Evolutionary conservation across 1,284 basidiomycete genomes (phyloP).

Genomic region (Coniferiporia weirii): DNA sequence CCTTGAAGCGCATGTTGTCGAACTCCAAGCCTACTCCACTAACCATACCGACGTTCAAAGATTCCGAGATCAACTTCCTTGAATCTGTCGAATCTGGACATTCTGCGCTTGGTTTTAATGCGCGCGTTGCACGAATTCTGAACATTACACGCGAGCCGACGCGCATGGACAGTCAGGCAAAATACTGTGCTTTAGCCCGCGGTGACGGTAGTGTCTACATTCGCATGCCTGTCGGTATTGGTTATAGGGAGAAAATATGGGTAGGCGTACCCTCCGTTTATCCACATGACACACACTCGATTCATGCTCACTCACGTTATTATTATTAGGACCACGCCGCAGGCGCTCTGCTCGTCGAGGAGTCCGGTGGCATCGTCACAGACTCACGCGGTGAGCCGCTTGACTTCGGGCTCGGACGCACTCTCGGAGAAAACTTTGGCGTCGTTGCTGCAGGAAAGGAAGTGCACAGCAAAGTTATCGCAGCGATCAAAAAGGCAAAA

Average conservation of each 20-base stretch:
- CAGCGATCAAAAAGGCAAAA: conserved; percentile 68
- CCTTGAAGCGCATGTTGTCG: conserved; percentile 30
- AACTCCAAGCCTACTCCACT: conserved; percentile 42
- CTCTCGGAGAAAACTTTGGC: conserved; percentile 83
- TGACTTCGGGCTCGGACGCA: conserved; percentile 85
- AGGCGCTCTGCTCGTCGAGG: conserved; percentile 80
- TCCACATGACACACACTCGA: background rate
- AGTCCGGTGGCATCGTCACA: conserved; percentile 84
- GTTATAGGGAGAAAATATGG: conserved; percentile 91
- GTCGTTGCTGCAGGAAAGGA: conserved; percentile 75
- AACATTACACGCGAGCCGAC: conserved; percentile 62
- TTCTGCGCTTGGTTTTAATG: conserved; percentile 82
- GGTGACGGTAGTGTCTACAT: conserved; percentile 91
- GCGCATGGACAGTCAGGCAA: conserved; percentile 98
- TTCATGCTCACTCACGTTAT: background rate
- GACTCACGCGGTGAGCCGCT: conserved; percentile 79
- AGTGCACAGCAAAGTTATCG: conserved; percentile 64
- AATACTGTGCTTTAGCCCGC: conserved; percentile 85
- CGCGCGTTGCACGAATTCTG: conserved; percentile 66
- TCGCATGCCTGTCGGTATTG: conserved; percentile 81
- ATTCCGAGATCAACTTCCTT: conserved; percentile 64
- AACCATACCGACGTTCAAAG: conserved; percentile 40
- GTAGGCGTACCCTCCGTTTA: conserved; percentile 34
- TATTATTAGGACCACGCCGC: conserved; percentile 79
- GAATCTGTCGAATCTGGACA: conserved; percentile 95